Conservation (phyloP, 169 alveolate genomes). For the Plasmodium reichenowi region DNA sequence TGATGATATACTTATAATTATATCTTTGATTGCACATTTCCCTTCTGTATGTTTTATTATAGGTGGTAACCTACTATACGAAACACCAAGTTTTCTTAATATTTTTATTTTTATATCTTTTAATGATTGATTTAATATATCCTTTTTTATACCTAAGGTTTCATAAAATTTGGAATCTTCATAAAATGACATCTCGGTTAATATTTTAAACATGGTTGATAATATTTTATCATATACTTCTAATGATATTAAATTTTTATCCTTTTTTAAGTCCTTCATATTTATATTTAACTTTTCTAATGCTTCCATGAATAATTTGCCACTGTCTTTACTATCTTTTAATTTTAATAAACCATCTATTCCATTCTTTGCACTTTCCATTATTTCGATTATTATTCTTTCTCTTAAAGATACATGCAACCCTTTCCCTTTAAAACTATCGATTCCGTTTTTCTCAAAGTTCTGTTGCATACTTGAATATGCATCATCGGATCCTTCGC, state of each 20-base stretch:
- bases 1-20: slow-evolving; percentile 48
- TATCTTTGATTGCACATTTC: slow-evolving; percentile 19
- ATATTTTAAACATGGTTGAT: slow-evolving; percentile 53
- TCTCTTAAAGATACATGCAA: slow-evolving; percentile 28
- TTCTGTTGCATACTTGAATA: neutral
- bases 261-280: neutral
- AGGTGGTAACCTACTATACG: slow-evolving; percentile 55
- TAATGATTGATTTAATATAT: slow-evolving; percentile 29
- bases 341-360: slow-evolving; percentile 18
- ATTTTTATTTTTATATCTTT: slow-evolving; percentile 40
- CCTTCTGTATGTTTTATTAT: slow-evolving; percentile 19
- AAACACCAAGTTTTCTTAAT: slow-evolving; percentile 44
- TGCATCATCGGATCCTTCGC: neutral
- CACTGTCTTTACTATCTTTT: neutral
- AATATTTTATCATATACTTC: slow-evolving; percentile 49
- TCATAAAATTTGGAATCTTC: slow-evolving; percentile 28
- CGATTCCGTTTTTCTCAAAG: neutral
- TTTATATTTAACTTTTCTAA: slow-evolving; percentile 15
- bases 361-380: slow-evolving; percentile 37
- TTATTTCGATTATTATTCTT: slow-evolving; percentile 32
- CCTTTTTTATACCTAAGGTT: slow-evolving; percentile 31
- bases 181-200: slow-evolving; percentile 53
- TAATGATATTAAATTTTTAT: slow-evolving; percentile 5
- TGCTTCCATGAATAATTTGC: slow-evolving; percentile 19
- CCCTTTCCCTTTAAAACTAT: slow-evolving; percentile 4